These are phyloP conservation scores for Microdochium bolleyi DNA, from an alignment of 2,329 filamentous ascomycete species.

Conservation along the genomic window DNA sequence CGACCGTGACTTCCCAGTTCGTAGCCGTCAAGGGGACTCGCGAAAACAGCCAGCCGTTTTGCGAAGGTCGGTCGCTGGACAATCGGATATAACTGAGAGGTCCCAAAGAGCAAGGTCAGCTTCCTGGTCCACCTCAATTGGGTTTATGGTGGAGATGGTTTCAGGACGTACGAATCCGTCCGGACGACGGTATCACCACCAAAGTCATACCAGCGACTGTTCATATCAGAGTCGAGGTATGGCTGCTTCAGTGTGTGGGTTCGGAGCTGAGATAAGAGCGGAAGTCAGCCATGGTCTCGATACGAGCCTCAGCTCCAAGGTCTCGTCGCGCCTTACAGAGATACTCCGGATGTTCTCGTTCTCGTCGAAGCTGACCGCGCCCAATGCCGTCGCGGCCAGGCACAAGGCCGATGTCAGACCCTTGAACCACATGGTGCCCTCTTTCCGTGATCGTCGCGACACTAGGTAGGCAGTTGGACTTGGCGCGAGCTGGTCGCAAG, in stretches of 20 bases:
- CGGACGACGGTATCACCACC: constrained; percentile 86
- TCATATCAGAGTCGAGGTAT: constrained; percentile 96
- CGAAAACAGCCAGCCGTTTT: constrained; percentile 89
- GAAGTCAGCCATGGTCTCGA: not conserved
- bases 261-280: constrained; percentile 51
- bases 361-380: constrained; percentile 34
- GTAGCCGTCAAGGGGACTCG: constrained; percentile 91
- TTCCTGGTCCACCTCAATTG: constrained; percentile 6
- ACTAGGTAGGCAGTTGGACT: constrained; percentile 2
- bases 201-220: constrained; percentile 98
- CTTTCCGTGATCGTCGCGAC: constrained; percentile 2
- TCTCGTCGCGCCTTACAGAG: constrained; percentile 2
- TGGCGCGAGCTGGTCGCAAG: constrained; percentile 5
- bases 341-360: constrained; percentile 48
- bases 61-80: constrained; percentile 82
- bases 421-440: constrained; percentile 19
- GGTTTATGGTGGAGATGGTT: not conserved
- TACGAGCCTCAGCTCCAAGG: not conserved
- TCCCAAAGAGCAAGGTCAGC: constrained; percentile 12
- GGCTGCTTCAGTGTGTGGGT: constrained; percentile 86
- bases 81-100: constrained; percentile 75
- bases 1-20: constrained; percentile 97
- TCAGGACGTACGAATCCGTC: constrained; percentile 52
- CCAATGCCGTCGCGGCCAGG: constrained; percentile 27
- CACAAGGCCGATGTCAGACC: constrained; percentile 20